These are phyloP conservation scores for apple (Malus domestica) DNA, from an alignment of 306 rosid species.

Conservation along the genomic window DNA sequence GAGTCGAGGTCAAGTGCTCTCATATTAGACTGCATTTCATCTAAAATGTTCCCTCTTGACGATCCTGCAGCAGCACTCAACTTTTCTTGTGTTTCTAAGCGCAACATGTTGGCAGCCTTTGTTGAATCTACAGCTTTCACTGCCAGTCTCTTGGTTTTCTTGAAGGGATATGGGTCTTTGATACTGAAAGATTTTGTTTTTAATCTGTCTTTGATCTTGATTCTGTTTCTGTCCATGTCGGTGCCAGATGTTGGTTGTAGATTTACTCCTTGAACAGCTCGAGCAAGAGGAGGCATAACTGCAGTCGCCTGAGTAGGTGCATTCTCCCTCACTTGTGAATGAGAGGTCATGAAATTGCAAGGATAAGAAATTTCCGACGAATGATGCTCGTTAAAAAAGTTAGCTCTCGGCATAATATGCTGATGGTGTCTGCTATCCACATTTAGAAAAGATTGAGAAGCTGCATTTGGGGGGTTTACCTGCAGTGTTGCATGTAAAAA, in stretches of 20 bases:
- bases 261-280: slow-evolving; percentile 27
- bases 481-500: slow-evolving; percentile 41
- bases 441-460: slow-evolving; percentile 39
- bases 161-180: slow-evolving; percentile 43
- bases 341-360: slow-evolving; percentile 33
- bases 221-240: slow-evolving; percentile 29
- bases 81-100: slow-evolving; percentile 40
- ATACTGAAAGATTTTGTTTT: slow-evolving; percentile 36
- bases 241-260: slow-evolving; percentile 25
- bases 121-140: slow-evolving; percentile 37
- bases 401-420: slow-evolving; percentile 39
- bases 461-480: slow-evolving; percentile 30
- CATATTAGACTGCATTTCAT: slow-evolving; percentile 27
- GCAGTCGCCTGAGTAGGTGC: slow-evolving; percentile 27
- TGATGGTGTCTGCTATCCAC: slow-evolving; percentile 31
- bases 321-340: slow-evolving; percentile 29
- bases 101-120: slow-evolving; percentile 31
- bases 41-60: slow-evolving; percentile 20
- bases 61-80: slow-evolving; percentile 23
- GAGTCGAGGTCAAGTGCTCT: slow-evolving; percentile 27
- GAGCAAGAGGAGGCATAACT: slow-evolving; percentile 37
- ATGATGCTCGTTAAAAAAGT: slow-evolving; percentile 28
- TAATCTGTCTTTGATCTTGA: slow-evolving; percentile 36
- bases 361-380: slow-evolving; percentile 37
- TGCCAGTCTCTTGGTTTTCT: slow-evolving; percentile 40